These are phyloP conservation scores for Exophiala sideris DNA, from an alignment of 2,329 filamentous ascomycete genomes.

Conservation along the genomic window DNA sequence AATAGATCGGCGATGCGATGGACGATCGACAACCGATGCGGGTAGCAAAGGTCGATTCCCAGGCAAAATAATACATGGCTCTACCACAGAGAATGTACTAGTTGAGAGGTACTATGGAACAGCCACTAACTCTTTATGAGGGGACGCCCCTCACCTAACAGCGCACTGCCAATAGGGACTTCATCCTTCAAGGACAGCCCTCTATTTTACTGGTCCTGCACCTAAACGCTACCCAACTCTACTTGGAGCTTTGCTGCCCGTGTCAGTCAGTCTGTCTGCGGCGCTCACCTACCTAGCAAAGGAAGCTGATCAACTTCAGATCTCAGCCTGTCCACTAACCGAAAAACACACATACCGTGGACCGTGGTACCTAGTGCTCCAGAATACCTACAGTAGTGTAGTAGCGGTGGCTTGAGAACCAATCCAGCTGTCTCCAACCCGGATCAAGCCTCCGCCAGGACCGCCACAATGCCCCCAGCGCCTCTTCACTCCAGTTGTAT, in stretches of 20 bases:
- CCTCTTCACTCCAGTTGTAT: neutral
- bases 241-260: neutral
- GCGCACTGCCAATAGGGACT: no score
- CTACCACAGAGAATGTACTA: slow-evolving; percentile 3
- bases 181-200: no score
- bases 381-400: neutral
- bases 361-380: neutral
- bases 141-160: no score
- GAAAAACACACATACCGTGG: neutral
- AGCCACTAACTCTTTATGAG: neutral
- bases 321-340: no score
- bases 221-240: neutral
- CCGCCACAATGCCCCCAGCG: neutral
- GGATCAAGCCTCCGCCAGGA: neutral
- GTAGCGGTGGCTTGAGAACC: neutral
- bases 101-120: neutral
- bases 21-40: slow-evolving; percentile 6
- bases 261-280: neutral
- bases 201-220: neutral
- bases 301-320: no score
- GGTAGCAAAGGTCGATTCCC: slow-evolving; percentile 1
- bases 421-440: neutral
- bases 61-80: slow-evolving; percentile 1
- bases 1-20: slow-evolving; percentile 6
- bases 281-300: no score